Percentiles rank a stretch among this genome's conserved stretches.
phyloP scores from a whole-genome alignment of 176 grass and related monocot genomes.

The Aegilops longissima region DNA sequence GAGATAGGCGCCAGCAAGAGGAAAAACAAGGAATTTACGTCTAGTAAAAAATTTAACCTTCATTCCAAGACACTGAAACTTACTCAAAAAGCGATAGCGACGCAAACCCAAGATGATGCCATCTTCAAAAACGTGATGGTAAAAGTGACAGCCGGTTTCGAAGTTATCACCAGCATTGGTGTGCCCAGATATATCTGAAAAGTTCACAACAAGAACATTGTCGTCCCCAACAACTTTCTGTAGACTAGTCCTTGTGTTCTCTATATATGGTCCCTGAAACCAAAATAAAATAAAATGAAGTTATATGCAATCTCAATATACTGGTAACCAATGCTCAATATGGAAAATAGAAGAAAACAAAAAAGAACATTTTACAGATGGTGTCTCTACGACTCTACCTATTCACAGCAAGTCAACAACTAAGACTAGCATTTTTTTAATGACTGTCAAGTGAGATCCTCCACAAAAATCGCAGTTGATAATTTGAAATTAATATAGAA shows the following conservation, averaged over 20 bases:
- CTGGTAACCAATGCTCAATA: neutral
- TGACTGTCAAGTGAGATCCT: neutral
- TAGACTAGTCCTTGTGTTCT: conserved; percentile 54
- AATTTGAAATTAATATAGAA: neutral
- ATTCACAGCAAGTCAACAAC: neutral
- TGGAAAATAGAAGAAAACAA: neutral
- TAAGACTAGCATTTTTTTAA: conserved; percentile 9
- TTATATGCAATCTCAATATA: neutral
- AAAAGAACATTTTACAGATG: neutral
- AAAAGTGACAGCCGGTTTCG: neutral
- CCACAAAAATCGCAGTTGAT: neutral
- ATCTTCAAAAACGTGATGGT: neutral
- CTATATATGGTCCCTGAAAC: conserved; percentile 70
- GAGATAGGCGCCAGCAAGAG: neutral
- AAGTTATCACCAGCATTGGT: neutral
- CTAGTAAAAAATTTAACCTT: neutral
- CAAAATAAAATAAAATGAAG: conserved; percentile 3
- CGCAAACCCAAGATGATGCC: neutral
- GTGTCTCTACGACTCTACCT: neutral
- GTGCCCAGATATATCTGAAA: conserved; percentile 20
- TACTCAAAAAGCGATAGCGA: conserved; percentile 13
- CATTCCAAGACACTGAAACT: neutral
- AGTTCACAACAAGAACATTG: conserved; percentile 75
- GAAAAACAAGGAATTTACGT: neutral
- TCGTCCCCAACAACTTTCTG: conserved; percentile 78